Conservation (phyloP, 2,329 filamentous ascomycete species). For the Epichloe hybrida region DNA sequence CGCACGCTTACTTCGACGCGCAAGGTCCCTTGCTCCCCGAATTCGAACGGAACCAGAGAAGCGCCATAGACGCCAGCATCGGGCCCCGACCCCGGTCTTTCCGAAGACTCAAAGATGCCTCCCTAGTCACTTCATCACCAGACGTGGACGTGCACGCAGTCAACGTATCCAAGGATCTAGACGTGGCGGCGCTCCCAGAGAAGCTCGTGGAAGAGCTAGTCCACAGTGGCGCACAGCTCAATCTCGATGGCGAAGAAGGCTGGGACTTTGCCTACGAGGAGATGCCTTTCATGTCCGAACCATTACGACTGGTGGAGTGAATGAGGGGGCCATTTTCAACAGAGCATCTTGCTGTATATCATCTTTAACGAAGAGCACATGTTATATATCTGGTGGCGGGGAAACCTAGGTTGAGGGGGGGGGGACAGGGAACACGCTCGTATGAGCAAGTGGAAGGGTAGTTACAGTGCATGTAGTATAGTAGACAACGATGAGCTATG, state of each 20-base stretch:
- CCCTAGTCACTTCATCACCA: background rate
- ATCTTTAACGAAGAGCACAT: no score
- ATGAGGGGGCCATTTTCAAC: no score
- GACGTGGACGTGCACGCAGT: slow-evolving; percentile 5
- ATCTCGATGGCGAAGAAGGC: slow-evolving; percentile 16
- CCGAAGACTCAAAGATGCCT: slow-evolving; percentile 13
- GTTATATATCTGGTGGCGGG: no score
- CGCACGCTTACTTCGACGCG: slow-evolving; percentile 32
- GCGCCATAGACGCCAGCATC: slow-evolving; percentile 18
- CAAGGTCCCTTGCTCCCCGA: slow-evolving; percentile 29
- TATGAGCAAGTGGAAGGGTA: no score
- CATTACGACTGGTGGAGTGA: background rate
- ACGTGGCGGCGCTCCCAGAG: slow-evolving; percentile 10
- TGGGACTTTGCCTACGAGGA: slow-evolving; percentile 23
- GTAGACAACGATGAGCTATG: background rate
- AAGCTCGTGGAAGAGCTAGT: slow-evolving; percentile 12
- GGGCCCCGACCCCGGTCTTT: slow-evolving; percentile 12
- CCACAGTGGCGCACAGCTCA: slow-evolving; percentile 15
- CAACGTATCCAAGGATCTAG: slow-evolving; percentile 18
- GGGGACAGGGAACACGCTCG: no score
- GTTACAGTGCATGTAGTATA: background rate
- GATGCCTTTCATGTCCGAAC: background rate
- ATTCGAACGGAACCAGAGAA: slow-evolving; percentile 31
- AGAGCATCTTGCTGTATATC: no score
- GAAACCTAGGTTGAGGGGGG: no score